Conservation (phyloP, 768 basidiomycete genomes). For the Lentinula guzmanii region DNA sequence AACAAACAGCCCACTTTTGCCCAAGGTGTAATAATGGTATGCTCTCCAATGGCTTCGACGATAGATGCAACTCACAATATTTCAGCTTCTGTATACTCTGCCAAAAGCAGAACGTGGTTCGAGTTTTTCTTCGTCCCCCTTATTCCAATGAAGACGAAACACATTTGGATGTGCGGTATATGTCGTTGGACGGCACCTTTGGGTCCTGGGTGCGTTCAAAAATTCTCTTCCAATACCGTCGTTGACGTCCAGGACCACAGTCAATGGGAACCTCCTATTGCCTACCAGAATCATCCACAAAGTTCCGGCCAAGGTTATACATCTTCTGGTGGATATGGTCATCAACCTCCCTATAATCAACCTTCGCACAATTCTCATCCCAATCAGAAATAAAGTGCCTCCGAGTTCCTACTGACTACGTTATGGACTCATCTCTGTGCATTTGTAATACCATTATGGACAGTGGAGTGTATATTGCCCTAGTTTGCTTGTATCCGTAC, state of each 20-base stretch:
- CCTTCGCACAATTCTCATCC: neutral
- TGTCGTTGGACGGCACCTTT: slow-evolving; percentile 8
- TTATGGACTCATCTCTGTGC: too few species aligned
- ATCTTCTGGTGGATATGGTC: neutral
- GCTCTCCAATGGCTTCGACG: neutral
- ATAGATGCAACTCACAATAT: neutral
- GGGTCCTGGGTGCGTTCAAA: slow-evolving; percentile 8
- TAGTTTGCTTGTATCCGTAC: neutral
- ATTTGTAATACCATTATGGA: neutral
- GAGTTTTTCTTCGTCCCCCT: slow-evolving; percentile 14
- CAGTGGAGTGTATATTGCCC: neutral
- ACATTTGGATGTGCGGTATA: slow-evolving; percentile 13
- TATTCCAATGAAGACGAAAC: slow-evolving; percentile 11
- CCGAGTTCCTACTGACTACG: too few species aligned
- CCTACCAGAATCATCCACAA: neutral
- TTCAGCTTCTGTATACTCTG: slow-evolving; percentile 12
- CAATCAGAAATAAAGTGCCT: slow-evolving; percentile 2
- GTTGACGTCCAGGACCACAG: neutral
- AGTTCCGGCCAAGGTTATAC: neutral
- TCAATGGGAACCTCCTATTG: slow-evolving; percentile 8
- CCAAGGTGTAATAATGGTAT: slow-evolving; percentile 9
- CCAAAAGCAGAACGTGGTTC: slow-evolving; percentile 13
- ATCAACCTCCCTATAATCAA: slow-evolving; percentile 7
- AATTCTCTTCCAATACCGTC: neutral
- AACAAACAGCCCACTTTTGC: slow-evolving; percentile 6